These are phyloP conservation scores for Aleurites moluccanus DNA, from an alignment of 441 rosid genomes.

Conservation along the genomic window DNA sequence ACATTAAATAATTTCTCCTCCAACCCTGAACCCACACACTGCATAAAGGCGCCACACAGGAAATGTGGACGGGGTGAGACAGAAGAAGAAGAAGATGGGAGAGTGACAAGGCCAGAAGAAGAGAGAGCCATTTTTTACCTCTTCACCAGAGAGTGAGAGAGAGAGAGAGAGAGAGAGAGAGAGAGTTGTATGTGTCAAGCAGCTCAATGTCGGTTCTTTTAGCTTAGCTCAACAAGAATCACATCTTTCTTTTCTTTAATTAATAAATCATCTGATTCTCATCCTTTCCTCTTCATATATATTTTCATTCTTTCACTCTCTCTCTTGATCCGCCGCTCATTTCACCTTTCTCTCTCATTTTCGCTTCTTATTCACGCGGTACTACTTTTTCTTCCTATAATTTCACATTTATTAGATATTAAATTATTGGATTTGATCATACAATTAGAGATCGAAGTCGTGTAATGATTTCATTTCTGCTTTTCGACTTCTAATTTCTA, in stretches of 20 bases:
- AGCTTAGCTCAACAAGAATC: neutral
- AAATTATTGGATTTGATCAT: neutral
- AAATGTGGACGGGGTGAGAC: neutral
- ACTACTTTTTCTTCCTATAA: constrained; percentile 11
- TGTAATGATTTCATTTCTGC: neutral
- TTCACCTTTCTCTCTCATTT: constrained; percentile 14
- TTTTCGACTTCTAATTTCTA: neutral
- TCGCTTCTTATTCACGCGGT: constrained; percentile 24
- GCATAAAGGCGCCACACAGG: constrained; percentile 17
- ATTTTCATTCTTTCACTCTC: neutral
- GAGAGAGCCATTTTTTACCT: constrained; percentile 7
- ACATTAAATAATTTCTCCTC: neutral
- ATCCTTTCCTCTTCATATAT: constrained; percentile 8
- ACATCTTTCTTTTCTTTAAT: constrained; percentile 12
- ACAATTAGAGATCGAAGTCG: neutral
- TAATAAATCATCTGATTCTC: constrained; percentile 5
- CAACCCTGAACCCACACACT: neutral
- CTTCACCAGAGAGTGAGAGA: neutral
- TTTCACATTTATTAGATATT: neutral
- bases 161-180: neutral
- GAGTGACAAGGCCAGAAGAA: neutral
- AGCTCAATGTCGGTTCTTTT: constrained; percentile 39
- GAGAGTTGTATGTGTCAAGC: constrained; percentile 3
- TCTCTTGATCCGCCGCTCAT: constrained; percentile 23
- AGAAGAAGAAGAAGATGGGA: neutral